Conservation (phyloP, 31 red algal genomes). For the Odonthalia washingtoniensis region DNA sequence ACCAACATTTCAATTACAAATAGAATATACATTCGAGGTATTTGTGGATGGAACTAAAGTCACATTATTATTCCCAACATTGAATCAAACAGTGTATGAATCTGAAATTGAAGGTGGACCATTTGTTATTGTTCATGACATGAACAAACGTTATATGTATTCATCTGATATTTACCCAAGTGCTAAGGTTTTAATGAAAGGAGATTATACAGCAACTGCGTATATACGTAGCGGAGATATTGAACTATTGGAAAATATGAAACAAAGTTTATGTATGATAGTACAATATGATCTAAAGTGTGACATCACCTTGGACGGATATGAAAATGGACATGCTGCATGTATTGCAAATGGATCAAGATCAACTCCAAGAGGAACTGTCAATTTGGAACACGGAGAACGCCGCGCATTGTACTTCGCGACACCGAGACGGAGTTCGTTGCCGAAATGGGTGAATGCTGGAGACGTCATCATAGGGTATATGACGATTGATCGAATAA, state of each 20-base stretch:
- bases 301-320: constrained; percentile 60
- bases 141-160: constrained; percentile 62
- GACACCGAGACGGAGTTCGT: constrained; percentile 50
- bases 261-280: constrained; percentile 46
- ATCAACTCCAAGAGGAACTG: constrained; percentile 29
- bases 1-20: constrained; percentile 57
- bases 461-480: constrained; percentile 58
- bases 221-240: constrained; percentile 72
- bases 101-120: constrained; percentile 77
- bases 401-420: constrained; percentile 70
- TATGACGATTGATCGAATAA: constrained; percentile 62
- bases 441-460: constrained; percentile 65
- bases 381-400: constrained; percentile 65
- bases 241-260: constrained; percentile 58
- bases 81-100: constrained; percentile 76
- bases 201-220: constrained; percentile 65
- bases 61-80: constrained; percentile 57
- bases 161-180: constrained; percentile 82
- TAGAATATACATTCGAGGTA: constrained; percentile 75
- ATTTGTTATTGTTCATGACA: constrained; percentile 76
- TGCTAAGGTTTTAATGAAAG: constrained; percentile 52
- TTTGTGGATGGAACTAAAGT: constrained; percentile 50
- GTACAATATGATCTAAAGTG: constrained; percentile 63
- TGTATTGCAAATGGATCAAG: constrained; percentile 48
- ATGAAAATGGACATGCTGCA: constrained; percentile 66